Percentiles rank a stretch among this genome's conserved stretches.
These are phyloP conservation scores for Solanum neorickii DNA, from an alignment of 257 asterid species.

Conservation along the genomic window DNA sequence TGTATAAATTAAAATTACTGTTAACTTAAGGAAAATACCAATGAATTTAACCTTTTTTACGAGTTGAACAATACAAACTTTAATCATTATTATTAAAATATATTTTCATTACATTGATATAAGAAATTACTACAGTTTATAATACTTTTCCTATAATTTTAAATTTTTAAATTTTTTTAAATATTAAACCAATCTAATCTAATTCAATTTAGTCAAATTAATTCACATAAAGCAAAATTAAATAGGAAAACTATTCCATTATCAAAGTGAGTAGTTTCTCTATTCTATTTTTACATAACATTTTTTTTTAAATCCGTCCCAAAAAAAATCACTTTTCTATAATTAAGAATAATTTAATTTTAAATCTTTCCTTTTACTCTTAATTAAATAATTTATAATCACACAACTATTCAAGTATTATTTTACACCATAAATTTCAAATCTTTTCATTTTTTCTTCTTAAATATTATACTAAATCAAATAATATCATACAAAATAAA, in stretches of 20 bases:
- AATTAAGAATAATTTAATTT: too few species aligned
- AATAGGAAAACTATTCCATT: background rate
- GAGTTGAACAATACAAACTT: background rate
- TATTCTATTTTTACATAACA: too few species aligned
- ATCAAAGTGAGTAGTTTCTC: background rate
- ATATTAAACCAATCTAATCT: too few species aligned
- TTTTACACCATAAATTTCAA: background rate
- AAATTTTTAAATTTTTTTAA: too few species aligned
- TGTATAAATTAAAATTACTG: too few species aligned
- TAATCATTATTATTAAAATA: background rate
- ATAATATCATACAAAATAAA: background rate
- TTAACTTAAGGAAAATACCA: too few species aligned
- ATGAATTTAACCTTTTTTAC: too few species aligned
- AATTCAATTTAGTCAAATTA: background rate
- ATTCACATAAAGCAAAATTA: too few species aligned
- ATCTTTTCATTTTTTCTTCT: too few species aligned
- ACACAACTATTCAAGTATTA: accelerated
- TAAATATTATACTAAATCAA: background rate
- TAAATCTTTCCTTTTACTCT: background rate
- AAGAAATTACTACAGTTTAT: too few species aligned
- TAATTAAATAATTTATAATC: background rate
- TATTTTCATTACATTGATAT: background rate
- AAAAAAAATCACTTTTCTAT: background rate
- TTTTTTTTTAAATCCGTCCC: too few species aligned
- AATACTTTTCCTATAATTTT: too few species aligned